These are phyloP conservation scores for Chaetomium globosum DNA, from an alignment of 2,329 filamentous ascomycete species.

Conservation along the genomic window DNA sequence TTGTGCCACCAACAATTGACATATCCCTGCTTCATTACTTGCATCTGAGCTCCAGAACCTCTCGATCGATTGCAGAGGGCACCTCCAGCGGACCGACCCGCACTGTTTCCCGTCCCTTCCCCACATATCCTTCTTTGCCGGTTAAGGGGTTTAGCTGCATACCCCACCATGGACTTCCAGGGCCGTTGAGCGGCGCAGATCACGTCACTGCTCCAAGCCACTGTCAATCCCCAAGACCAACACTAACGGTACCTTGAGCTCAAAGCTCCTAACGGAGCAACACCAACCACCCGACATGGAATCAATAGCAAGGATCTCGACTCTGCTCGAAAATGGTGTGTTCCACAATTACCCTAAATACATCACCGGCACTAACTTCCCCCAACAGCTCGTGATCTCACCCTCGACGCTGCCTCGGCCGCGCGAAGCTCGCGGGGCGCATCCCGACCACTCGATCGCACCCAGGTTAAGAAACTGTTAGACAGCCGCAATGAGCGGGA, in stretches of 20 bases:
- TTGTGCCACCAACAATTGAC: neutral
- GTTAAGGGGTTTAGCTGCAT: constrained; percentile 34
- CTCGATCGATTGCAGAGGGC: constrained; percentile 12
- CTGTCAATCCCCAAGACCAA: constrained; percentile 7
- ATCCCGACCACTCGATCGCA: constrained; percentile 66
- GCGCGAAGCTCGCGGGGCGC: constrained; percentile 68
- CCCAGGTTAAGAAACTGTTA: constrained; percentile 89
- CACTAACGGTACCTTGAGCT: neutral
- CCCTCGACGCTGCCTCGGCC: constrained; percentile 92
- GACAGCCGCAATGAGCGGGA: constrained; percentile 93
- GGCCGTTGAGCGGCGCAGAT: constrained; percentile 10
- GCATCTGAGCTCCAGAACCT: neutral
- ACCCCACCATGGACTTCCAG: constrained; percentile 27
- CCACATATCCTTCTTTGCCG: constrained; percentile 26
- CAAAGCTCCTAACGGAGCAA: constrained; percentile 21
- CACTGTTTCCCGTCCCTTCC: neutral
- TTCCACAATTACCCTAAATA: constrained; percentile 6
- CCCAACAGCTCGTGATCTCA: constrained; percentile 82
- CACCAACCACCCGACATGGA: constrained; percentile 65
- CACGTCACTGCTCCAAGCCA: constrained; percentile 32
- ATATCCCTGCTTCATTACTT: neutral
- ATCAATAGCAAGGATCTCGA: constrained; percentile 91
- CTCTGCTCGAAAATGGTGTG: constrained; percentile 90
- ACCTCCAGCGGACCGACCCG: constrained; percentile 24
- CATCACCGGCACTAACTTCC: neutral